Conservation (phyloP, 2,329 filamentous ascomycete species). For the Dothideomycetes sp. region DNA sequence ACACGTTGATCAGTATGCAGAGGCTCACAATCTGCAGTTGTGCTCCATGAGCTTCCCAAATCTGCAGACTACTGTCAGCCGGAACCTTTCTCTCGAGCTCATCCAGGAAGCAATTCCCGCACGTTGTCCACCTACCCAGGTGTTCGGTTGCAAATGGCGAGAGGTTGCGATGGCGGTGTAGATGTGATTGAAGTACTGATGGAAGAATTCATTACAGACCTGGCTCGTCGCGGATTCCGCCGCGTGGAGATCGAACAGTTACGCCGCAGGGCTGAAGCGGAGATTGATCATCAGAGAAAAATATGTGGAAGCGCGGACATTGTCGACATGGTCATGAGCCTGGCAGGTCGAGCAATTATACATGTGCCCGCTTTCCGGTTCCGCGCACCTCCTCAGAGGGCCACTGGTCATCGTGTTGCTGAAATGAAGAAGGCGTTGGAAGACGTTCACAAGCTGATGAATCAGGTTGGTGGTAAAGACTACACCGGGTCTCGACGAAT, state of each 20-base stretch:
- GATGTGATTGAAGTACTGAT: conserved; percentile 1
- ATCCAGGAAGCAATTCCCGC: neutral
- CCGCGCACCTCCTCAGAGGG: no score
- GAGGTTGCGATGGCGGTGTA: neutral
- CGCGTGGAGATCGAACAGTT: neutral
- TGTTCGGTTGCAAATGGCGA: neutral
- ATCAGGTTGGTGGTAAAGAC: neutral
- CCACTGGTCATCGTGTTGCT: neutral
- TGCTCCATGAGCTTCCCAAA: neutral
- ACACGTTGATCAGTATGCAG: neutral
- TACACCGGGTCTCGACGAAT: neutral
- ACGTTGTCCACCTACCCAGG: neutral
- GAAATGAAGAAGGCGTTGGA: neutral
- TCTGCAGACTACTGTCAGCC: neutral
- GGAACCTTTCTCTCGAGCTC: no score
- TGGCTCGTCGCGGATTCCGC: neutral
- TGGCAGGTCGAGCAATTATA: no score
- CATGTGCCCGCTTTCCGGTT: no score
- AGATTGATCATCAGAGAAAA: neutral
- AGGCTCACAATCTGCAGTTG: neutral
- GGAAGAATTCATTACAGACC: neutral
- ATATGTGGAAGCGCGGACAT: conserved; percentile 3
- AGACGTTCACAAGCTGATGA: neutral
- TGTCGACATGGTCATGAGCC: conserved; percentile 2
- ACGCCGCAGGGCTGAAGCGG: neutral